Percentiles rank a stretch among this genome's conserved stretches.
phyloP scores from a whole-genome alignment of 768 basidiomycete genomes.

The Trametes meyenii region DNA sequence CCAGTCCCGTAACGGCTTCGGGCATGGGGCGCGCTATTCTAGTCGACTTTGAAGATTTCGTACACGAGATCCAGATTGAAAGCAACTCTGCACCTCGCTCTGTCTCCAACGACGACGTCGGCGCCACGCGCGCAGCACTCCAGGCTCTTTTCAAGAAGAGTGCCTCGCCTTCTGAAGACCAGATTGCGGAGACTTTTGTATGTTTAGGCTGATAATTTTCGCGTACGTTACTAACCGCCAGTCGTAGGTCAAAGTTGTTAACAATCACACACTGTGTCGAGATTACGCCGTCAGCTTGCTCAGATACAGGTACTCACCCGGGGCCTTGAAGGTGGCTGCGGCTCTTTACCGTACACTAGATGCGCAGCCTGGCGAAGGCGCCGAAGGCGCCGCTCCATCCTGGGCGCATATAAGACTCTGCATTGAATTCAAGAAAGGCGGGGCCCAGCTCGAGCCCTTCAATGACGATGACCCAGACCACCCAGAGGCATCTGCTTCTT shows the following conservation, averaged over 20 bases:
- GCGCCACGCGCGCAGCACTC: too few species aligned
- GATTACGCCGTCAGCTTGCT: neutral
- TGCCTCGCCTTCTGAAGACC: too few species aligned
- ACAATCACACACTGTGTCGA: neutral
- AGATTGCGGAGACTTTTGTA: too few species aligned
- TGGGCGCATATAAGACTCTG: neutral
- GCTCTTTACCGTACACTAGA: neutral
- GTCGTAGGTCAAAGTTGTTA: neutral
- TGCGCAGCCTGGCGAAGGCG: neutral
- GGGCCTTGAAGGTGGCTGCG: slow-evolving; percentile 1
- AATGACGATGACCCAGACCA: neutral
- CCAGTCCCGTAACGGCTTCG: too few species aligned
- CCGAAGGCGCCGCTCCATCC: neutral
- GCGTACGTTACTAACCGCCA: neutral
- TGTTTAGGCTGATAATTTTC: neutral
- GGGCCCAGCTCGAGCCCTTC: neutral
- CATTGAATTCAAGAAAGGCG: slow-evolving; percentile 8
- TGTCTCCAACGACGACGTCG: too few species aligned
- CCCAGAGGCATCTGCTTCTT: neutral
- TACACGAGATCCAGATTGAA: too few species aligned
- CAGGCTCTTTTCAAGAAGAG: too few species aligned
- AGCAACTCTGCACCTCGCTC: too few species aligned
- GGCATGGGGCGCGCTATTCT: too few species aligned
- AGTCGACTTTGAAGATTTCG: too few species aligned
- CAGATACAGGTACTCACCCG: neutral